A percentile compares a stretch with the other conserved stretches of the same genome.
Conservation (phyloP, 108 stramenopile genomes). For the Pseudonitzschia delicatissima region DNA sequence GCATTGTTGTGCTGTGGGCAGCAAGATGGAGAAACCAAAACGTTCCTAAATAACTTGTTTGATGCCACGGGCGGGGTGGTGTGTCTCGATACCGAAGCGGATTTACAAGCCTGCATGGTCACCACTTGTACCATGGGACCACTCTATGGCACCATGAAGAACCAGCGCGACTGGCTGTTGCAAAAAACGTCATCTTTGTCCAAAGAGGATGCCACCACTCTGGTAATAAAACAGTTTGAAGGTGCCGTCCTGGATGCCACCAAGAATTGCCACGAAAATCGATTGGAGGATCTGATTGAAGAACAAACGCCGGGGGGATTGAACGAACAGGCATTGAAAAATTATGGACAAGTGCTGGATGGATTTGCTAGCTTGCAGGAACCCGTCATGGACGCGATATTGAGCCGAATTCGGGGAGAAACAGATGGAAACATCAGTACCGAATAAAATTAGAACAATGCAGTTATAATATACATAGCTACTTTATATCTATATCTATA, state of each 20-base stretch:
- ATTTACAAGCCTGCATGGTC: conserved; percentile 66
- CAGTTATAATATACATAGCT: background rate
- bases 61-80: conserved; percentile 51
- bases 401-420: conserved; percentile 56
- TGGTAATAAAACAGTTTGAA: conserved; percentile 53
- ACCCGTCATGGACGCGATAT: conserved; percentile 60
- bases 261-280: conserved; percentile 17
- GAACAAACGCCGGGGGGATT: conserved; percentile 87
- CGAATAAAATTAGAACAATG: background rate
- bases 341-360: conserved; percentile 50
- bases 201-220: conserved; percentile 32
- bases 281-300: conserved; percentile 70
- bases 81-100: conserved; percentile 46
- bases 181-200: conserved; percentile 39
- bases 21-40: background rate
- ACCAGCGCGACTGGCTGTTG: conserved; percentile 61
- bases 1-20: conserved; percentile 21
- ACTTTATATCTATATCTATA: too few relatives aligned
- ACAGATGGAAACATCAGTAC: conserved; percentile 39
- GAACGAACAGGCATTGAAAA: conserved; percentile 73
- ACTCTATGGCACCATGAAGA: conserved; percentile 66
- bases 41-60: conserved; percentile 19
- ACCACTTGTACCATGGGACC: conserved; percentile 68
- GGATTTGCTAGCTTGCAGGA: conserved; percentile 46
- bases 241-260: conserved; percentile 66